Percentiles rank a stretch among this genome's conserved stretches.
Conservation (phyloP, 768 basidiomycete genomes). For the Punctularia strigosozonata region DNA sequence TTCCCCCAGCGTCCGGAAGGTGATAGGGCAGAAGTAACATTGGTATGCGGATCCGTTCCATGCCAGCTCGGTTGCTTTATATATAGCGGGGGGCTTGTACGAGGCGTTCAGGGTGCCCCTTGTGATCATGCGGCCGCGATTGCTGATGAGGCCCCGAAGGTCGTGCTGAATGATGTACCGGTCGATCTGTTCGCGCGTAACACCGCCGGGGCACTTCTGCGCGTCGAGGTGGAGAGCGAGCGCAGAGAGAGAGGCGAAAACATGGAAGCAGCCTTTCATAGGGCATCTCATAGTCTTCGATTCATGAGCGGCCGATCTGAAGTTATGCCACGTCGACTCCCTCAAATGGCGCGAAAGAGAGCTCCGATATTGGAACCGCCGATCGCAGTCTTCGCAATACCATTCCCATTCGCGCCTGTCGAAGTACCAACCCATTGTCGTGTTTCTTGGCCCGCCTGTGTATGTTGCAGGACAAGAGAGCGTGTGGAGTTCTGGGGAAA, state of each 20-base stretch:
- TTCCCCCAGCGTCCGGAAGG: slow-evolving; percentile 25
- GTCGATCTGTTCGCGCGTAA: slow-evolving; percentile 27
- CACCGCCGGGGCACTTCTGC: slow-evolving; percentile 41
- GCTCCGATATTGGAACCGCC: no score
- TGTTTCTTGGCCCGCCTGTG: no score
- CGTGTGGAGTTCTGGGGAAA: no score
- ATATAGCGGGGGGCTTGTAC: slow-evolving; percentile 19
- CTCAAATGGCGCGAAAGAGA: no score
- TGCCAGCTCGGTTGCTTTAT: slow-evolving; percentile 13
- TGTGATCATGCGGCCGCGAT: slow-evolving; percentile 38
- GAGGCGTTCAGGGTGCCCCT: slow-evolving; percentile 13
- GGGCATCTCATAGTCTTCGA: no score
- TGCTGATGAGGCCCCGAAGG: slow-evolving; percentile 35
- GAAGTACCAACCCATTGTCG: no score
- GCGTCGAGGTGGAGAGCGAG: slow-evolving; percentile 54
- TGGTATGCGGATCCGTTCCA: slow-evolving; percentile 40
- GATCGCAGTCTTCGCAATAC: no score
- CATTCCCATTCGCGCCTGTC: no score
- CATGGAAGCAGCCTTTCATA: slow-evolving; percentile 28
- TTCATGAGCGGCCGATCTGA: no score
- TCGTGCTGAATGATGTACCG: slow-evolving; percentile 31
- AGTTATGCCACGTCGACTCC: no score
- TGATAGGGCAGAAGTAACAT: slow-evolving; percentile 48
- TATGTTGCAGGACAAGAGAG: no score
- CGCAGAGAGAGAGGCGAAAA: slow-evolving; percentile 44